Percentiles rank a stretch among this genome's conserved stretches.
These are phyloP conservation scores for Carex sylvatica DNA, from an alignment of 202 grass and related monocot species.

Conservation along the genomic window DNA sequence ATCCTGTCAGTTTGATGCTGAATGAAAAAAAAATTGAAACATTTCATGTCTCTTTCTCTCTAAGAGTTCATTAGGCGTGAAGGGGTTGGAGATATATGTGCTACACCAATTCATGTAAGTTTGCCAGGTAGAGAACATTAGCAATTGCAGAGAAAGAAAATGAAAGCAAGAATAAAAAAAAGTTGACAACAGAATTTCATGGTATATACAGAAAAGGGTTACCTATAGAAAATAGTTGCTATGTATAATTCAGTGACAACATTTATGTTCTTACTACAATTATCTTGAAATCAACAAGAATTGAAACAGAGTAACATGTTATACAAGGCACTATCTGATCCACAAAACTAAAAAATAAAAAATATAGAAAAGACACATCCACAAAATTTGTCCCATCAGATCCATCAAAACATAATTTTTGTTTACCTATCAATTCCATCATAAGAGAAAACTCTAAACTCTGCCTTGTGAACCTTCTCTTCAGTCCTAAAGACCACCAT, in stretches of 20 bases:
- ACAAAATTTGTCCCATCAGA: background rate
- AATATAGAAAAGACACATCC: too few species aligned
- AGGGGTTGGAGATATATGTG: background rate
- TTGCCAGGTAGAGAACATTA: background rate
- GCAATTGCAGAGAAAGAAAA: background rate
- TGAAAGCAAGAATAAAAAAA: background rate
- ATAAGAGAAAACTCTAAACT: background rate
- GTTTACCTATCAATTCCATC: background rate
- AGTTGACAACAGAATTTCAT: background rate
- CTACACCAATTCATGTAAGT: background rate
- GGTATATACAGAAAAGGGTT: background rate
- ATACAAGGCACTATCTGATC: background rate
- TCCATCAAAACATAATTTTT: background rate
- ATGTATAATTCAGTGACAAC: background rate
- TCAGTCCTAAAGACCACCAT: conserved; percentile 19
- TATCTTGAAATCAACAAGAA: background rate
- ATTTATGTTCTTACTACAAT: background rate
- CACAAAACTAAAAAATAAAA: background rate
- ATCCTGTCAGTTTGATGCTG: background rate
- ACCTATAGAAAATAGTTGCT: too few species aligned
- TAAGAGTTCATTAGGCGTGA: background rate
- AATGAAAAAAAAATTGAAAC: background rate
- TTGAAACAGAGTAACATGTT: background rate
- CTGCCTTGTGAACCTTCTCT: background rate
- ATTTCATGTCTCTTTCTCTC: background rate